A percentile compares a stretch with the other conserved stretches of the same genome.
phyloP scores from a whole-genome alignment of 768 basidiomycete species.

The Boletus subparvulus region DNA sequence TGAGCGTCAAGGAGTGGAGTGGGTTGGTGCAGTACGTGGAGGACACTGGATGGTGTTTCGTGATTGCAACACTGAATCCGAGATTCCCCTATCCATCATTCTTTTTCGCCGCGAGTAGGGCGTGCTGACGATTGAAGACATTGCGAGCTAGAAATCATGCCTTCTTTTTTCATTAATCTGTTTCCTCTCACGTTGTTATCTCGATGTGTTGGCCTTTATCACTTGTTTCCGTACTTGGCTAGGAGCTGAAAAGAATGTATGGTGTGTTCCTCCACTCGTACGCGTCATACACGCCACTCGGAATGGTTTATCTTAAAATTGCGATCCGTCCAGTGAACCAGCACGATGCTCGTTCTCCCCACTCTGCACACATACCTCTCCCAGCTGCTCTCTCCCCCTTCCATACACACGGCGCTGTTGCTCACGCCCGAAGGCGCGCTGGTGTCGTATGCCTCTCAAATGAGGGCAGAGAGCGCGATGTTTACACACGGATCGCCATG shows the following conservation, averaged over 20 bases:
- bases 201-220: slow-evolving; percentile 1
- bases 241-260: slow-evolving; percentile 25
- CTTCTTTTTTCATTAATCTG: slow-evolving; percentile 2
- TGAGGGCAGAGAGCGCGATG: slow-evolving; percentile 23
- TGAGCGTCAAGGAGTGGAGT: slow-evolving; percentile 1
- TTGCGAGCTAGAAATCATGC: not conserved
- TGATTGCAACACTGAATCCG: not conserved
- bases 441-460: slow-evolving; percentile 59
- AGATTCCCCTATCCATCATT: slow-evolving; percentile 4
- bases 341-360: slow-evolving; percentile 65
- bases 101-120: slow-evolving; percentile 11
- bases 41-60: slow-evolving; percentile 8
- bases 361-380: slow-evolving; percentile 64
- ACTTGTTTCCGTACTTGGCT: slow-evolving; percentile 18
- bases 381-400: slow-evolving; percentile 57
- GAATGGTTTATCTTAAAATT: not conserved
- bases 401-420: slow-evolving; percentile 68
- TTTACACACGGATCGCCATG: slow-evolving; percentile 4
- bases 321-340: not conserved
- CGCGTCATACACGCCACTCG: not conserved
- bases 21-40: slow-evolving; percentile 10
- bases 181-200: not conserved
- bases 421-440: slow-evolving; percentile 75
- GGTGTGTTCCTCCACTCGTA: slow-evolving; percentile 12
- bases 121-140: slow-evolving; percentile 2